Percentiles rank a stretch among this genome's conserved stretches.
Evolutionary conservation across 495 filamentous ascomycete genomes (phyloP).

Genomic region (Penicillium salamii): DNA sequence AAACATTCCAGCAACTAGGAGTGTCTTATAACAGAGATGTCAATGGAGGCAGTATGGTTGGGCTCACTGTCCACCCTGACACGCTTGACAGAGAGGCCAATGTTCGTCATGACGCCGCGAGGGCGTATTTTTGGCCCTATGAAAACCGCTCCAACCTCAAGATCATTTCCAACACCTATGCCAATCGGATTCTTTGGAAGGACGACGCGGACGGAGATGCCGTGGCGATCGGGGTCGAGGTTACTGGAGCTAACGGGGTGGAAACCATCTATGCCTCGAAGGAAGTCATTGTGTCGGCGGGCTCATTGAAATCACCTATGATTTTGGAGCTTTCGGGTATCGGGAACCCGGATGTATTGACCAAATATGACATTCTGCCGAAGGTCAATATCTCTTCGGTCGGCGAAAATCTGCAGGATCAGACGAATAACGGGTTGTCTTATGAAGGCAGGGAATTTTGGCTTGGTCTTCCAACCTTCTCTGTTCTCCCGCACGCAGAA

Average conservation of each 20-base stretch:
- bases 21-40: slow-evolving; percentile 36
- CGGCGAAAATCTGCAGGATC: slow-evolving; percentile 50
- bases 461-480: slow-evolving; percentile 17
- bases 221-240: slow-evolving; percentile 25
- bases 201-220: slow-evolving; percentile 5
- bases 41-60: slow-evolving; percentile 39
- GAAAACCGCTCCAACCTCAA: slow-evolving; percentile 27
- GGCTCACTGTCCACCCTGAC: slow-evolving; percentile 39
- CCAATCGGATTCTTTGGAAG: slow-evolving; percentile 36
- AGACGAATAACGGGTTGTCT: slow-evolving; percentile 28
- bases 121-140: slow-evolving; percentile 45
- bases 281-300: slow-evolving; percentile 58
- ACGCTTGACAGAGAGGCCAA: slow-evolving; percentile 40
- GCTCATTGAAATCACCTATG: slow-evolving; percentile 53
- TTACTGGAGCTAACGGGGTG: slow-evolving; percentile 10
- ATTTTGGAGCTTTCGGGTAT: slow-evolving; percentile 63
- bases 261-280: slow-evolving; percentile 45
- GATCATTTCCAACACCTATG: slow-evolving; percentile 30
- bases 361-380: slow-evolving; percentile 34
- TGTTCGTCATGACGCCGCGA: slow-evolving; percentile 50
- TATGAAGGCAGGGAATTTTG: slow-evolving; percentile 14
- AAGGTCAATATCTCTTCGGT: slow-evolving; percentile 40
- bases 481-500: slow-evolving; percentile 26
- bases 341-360: slow-evolving; percentile 41
- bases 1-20: slow-evolving; percentile 27